Conservation (phyloP, 169 alveolate genomes). For the Eimeria zaria region DNA sequence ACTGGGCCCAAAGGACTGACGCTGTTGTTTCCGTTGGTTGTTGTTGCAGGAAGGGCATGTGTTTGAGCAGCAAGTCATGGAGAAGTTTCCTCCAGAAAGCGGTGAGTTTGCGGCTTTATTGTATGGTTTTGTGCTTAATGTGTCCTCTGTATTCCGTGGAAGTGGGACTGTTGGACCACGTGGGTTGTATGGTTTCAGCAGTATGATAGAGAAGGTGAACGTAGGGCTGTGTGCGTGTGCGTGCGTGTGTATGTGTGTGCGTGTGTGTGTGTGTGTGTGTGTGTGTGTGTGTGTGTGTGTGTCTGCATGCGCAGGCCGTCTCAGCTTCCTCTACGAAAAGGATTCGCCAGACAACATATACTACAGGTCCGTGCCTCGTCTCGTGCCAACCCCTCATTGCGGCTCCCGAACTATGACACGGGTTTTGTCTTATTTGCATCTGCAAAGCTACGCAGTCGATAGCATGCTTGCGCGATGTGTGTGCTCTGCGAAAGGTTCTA, state of each 20-base stretch:
- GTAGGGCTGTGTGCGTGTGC: neutral
- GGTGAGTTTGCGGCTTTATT: conserved; percentile 1
- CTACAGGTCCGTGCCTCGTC: conserved; percentile 79
- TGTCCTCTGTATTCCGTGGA: neutral
- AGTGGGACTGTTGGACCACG: neutral
- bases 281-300: neutral
- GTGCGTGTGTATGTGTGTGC: neutral
- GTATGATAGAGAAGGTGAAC: neutral
- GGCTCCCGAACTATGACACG: neutral
- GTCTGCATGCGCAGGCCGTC: conserved; percentile 27
- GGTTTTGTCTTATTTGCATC: neutral
- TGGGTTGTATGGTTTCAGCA: neutral
- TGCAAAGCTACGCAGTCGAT: neutral
- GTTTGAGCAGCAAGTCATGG: conserved; percentile 85
- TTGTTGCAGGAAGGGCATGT: conserved; percentile 83
- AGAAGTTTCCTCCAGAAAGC: conserved; percentile 80
- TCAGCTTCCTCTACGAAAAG: conserved; percentile 78
- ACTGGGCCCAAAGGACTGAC: neutral
- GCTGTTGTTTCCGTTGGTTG: neutral
- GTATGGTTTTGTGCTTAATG: neutral
- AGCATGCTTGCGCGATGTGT: neutral
- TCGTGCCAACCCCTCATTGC: neutral
- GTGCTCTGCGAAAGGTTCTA: neutral
- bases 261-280: neutral
- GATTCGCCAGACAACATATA: conserved; percentile 84